Base-by-base conservation (phyloP, 1,284 basidiomycete genomes). In the Chondrostereum purpureum region DNA sequence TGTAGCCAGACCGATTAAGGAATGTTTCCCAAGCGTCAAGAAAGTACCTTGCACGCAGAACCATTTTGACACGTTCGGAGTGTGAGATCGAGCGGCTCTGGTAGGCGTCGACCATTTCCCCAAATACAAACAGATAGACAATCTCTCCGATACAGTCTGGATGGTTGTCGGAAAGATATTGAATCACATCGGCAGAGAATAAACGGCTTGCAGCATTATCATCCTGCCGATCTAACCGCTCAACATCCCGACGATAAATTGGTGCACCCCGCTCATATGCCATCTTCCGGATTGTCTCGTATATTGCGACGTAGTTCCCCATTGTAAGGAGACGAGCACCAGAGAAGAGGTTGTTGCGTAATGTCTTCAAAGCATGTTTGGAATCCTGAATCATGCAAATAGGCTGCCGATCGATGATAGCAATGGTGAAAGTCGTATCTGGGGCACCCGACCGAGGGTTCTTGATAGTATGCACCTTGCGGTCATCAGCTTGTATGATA, bases 151-250 rank as follows among this genome's bases (percentile, higher is more conserved):
- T 4, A 13, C 52, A 42, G 2, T 58, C 53, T 0, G 57, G 54
- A 45, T 56, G 49, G 10, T 54, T 17, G 0, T 56, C 23, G 0
- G 43, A 34, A 6, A 59, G 18, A 12, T 41, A 55, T 16, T 55
- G 3, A 3, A 63, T 50, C 0, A 48, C 48, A 5, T 39, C 45
- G 13, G 54, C 61, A 5, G 52, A 62, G 44, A 61, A 60, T 0
- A 62, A 42, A 0, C 64, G 57, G 1, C 52, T 49, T 1, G 70
- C 67, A 3, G 70, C 67, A 46, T 59, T 57, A 50, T 73, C 67
- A 51, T 72, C 69, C 53, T 72, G 70, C 1, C 57, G 48, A 46
- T 71, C 67, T 1, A 64, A 24, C 37, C 63, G 62, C 13, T 59
- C 51, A 10, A 71, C 62, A 51, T 72, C 68, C 0, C 62, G 59